A percentile compares a stretch with the other conserved stretches of the same genome.
phyloP scores from a whole-genome alignment of 2,329 filamentous ascomycete genomes.

The Alternaria alternata region DNA sequence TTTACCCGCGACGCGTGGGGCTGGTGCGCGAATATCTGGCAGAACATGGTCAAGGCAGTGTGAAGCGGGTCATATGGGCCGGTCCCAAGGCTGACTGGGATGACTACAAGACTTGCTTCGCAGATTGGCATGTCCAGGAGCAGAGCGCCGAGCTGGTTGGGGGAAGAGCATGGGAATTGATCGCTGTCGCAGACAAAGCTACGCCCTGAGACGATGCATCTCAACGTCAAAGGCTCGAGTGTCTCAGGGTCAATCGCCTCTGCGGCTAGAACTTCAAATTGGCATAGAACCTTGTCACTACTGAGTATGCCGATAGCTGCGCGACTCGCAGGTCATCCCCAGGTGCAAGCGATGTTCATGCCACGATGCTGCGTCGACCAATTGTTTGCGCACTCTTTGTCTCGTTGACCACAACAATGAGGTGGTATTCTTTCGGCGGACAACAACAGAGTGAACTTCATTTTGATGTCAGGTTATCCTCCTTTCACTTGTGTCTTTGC shows the following conservation, averaged over 20 bases:
- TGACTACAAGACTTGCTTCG: constrained; percentile 43
- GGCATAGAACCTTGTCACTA: neutral
- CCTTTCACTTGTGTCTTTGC: neutral
- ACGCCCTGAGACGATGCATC: neutral
- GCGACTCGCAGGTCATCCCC: neutral
- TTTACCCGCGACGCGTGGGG: constrained; percentile 61
- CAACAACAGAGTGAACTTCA: neutral
- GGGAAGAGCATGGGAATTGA: constrained; percentile 45
- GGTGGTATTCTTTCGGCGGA: neutral
- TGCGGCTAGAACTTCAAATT: too few relatives aligned
- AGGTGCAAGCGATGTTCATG: neutral
- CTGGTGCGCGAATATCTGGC: constrained; percentile 57
- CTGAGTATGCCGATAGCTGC: neutral
- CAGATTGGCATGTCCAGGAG: constrained; percentile 27
- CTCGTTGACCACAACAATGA: neutral
- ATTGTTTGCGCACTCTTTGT: neutral
- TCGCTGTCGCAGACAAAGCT: constrained; percentile 33
- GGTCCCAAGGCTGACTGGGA: constrained; percentile 55
- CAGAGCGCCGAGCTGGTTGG: constrained; percentile 37
- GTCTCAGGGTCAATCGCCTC: too few relatives aligned
- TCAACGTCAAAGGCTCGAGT: too few relatives aligned
- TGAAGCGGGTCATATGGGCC: constrained; percentile 54
- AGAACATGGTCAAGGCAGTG: constrained; percentile 32
- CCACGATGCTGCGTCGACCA: neutral
- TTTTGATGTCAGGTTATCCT: neutral